Base-by-base conservation (phyloP, 805 yeast genomes). In the Wickerhamomyces hampshirensis region DNA sequence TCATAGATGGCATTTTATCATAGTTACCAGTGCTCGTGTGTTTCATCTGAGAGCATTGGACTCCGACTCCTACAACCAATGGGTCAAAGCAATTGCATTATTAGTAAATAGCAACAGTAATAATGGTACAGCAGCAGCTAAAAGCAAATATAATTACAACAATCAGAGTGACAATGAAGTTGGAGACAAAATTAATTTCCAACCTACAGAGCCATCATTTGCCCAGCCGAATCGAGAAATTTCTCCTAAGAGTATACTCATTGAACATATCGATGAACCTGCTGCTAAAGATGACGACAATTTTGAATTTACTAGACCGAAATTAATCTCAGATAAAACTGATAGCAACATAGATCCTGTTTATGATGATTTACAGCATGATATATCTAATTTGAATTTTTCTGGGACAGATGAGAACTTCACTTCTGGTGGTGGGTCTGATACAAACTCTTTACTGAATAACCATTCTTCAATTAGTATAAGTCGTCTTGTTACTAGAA, bases 401-500 rank as follows among this genome's bases (percentile, higher is more conserved):
- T 43, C 49, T 10, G 53, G 53, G 1, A 50, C 56, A 16, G 56
- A 50, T 26, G 55, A 50, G 24, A 48, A 50, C 34, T 48, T 48
- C 32, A 51, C 56, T 7, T 46, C 53, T 5, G 53, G 40, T 14
- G 44, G 40, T 6, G 34, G 13, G 2, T 39, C 44, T 13, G 45
- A 43, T 36, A 13, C 30, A 9, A 28, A 18, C 7, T 23, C 18
- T 14, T 13, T 28, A n/a, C 33, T 23, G 14, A 29, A 19, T 15
- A 38, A 42, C 34, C 35, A 40, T 12, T 40, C 41, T 4, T 23
- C 41, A 5, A 31, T 38, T 14, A 33, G 34, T 10, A 12, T 39
- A 4, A 31, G 32, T 15, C 41, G 35, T n/a, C 33, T 39, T 18
- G 35, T 28, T 8, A 35, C 18, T 2, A 37, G 32, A 8, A 31